Evolutionary conservation across 2,329 filamentous ascomycete species (phyloP), one percentile per base, ranked within the genome.

Genomic region (Fusarium compactum): DNA sequence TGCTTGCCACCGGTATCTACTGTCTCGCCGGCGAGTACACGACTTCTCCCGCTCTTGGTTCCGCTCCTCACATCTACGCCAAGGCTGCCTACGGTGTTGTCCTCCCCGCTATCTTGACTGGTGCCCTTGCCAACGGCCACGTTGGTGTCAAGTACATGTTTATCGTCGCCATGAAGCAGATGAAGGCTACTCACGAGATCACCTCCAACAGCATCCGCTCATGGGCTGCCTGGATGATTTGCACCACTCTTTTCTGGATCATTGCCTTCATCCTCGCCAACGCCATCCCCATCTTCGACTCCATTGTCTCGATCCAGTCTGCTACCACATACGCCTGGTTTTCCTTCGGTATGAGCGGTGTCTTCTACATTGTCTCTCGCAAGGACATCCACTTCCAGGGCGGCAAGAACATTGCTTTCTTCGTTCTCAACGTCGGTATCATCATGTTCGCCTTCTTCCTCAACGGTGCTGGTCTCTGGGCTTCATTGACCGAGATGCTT

Each of bases 241-340:
- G 60, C 45, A 58, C 58, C 5, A 72, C 62, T 6, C 7, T 58
- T 34, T 73, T 72, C 34, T 73, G 70, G 70, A 38, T 74, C 15
- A 34, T 73, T 5, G 25, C 46, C 3, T 74, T 74, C 12, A 64
- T 74, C 30, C 40, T 75, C 8, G 67, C 70, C 29, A 75, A 74
- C 43, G 70, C 70, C 2, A 73, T 75, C 44, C 73, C 73, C 6
- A 59, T 73, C 7, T 74, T 75, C 47, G 68, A 73, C 54, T 74
- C 71, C 2, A 71, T 74, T 32, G 64, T 74, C 6, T 62, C 67
- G 4, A 71, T 74, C 20, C 65, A 63, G 25, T 71, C 67, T 1
- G 70, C 72, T 2, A 72, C 69, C 1, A 70, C 68, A 9, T 69
- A 70, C 24, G 65, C 70, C 11, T 74, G 71, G 71, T 73, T 71